Base-by-base conservation (phyloP, 2,329 filamentous ascomycete genomes). In the Trichoderma harzianum region DNA sequence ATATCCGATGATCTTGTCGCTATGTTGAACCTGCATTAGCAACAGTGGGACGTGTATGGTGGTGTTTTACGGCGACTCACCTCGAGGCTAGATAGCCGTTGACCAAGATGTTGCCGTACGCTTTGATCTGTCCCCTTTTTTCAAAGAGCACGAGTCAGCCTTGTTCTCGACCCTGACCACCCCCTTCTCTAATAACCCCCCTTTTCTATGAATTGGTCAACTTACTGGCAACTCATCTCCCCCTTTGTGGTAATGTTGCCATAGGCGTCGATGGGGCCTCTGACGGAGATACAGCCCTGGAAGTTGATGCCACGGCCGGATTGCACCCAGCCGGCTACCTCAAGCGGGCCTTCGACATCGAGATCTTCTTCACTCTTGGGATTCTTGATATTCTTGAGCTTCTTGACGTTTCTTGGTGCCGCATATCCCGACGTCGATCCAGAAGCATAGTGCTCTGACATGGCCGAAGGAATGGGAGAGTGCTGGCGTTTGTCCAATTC, bases 241-340 rank as follows among this genome's bases (percentile, higher is more conserved):
- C 84, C 84, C 21, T 80, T 80, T 32, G 86, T 78, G 5, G 79
- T 78, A 47, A 86, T 80, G 68, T 78, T 77, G 4, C 84, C 84
- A 64, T 86, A 86, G 12, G 84, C 84, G 72, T 86, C 84, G 34
- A 86, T 79, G 67, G 80, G 81, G 34, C 84, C 84, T 5, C 78
- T 77, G n/a, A 86, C 79, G 21, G 79, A 77, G 57, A 86, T 81
- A 68, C 85, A 82, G 3, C 84, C 85, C 5, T 80, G 76, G 30
- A 87, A 80, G 16, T 77, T 80, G 65, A 87, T 81, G 32, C 81
- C 82, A 7, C 84, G 82, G 66, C 83, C 84, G 7, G 82, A 84
- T 73, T 82, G 82, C 75, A 88, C 83, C 3, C 83, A 85, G 12
- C 84, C 83, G 28, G 80, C 79, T 24, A 88, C 81, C 72, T 87